These are phyloP conservation scores for Berberis thunbergii DNA, from an alignment of 164 flowering plant species.

Conservation along the genomic window DNA sequence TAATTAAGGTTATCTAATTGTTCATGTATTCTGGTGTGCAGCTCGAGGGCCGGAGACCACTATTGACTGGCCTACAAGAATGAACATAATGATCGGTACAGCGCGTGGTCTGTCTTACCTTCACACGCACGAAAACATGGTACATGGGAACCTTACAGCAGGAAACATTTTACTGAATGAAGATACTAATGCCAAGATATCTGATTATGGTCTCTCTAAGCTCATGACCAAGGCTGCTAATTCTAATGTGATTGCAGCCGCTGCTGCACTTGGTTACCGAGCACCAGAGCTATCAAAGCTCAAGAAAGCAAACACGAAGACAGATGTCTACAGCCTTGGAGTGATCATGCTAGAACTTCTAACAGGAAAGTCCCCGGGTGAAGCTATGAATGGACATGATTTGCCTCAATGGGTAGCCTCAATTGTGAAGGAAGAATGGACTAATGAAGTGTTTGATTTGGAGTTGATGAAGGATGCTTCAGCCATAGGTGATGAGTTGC, in stretches of 20 bases:
- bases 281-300: constrained; percentile 88
- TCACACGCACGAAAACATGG: constrained; percentile 55
- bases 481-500: constrained; percentile 61
- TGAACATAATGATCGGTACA: constrained; percentile 66
- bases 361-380: constrained; percentile 89
- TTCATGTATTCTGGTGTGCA: constrained; percentile 19
- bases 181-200: constrained; percentile 48
- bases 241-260: constrained; percentile 66
- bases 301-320: constrained; percentile 65
- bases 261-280: constrained; percentile 73
- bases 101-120: constrained; percentile 61
- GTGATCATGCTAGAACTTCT: constrained; percentile 83
- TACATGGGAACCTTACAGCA: constrained; percentile 84
- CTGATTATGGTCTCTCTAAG: constrained; percentile 72
- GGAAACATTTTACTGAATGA: constrained; percentile 78
- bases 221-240: constrained; percentile 72
- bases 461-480: constrained; percentile 72
- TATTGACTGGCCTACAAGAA: constrained; percentile 75
- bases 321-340: constrained; percentile 93
- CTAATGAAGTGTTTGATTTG: constrained; percentile 90
- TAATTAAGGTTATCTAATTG: too few species aligned
- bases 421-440: constrained; percentile 94
- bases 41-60: constrained; percentile 79
- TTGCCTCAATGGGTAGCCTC: constrained; percentile 99
- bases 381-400: constrained; percentile 60